Evolutionary conservation across 306 rosid genomes (phyloP), one percentile per base, ranked within the genome.

Genomic region (Boehmeria nivea): DNA sequence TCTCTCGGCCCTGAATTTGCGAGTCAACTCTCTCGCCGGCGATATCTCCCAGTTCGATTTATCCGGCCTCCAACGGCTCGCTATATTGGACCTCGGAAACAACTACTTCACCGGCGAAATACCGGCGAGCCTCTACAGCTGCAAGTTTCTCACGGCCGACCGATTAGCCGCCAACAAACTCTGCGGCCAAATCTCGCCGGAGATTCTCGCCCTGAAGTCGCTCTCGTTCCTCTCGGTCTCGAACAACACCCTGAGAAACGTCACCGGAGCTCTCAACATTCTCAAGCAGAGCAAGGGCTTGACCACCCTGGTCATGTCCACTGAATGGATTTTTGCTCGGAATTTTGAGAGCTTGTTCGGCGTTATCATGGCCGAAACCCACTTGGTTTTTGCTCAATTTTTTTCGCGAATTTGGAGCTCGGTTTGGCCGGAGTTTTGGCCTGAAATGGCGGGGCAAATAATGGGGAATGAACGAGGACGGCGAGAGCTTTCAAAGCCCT

Each of bases 181-280:
- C 8, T 69, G 49, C 59, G 96, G 98, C 5, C 72, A 91, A 77
- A 74, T 91, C 66, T 71, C 70, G 0, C 78, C 76, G 0, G 81
- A 78, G 66, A 73, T 91, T 61, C 72, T 62, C 54, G 66, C 60
- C 17, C 76, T 91, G 28, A 65, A 76, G 68, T 82, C 87, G 9
- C 58, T 91, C 28, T 63, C 96, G 39, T 91, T 84, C 70, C 71
- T 91, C 7, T 76, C 99, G 18, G 42, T 91, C 57, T 91, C 99
- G 12, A 71, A 60, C 54, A 91, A 91, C 71, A 64, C 15, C 9
- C 66, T 91, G 33, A 75, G 57, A 13, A 91, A 91, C 64, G 45
- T 76, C 65, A 61, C 79, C 0, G 86, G 85, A 50, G 93, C 95
- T 20, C 57, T 91, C 22, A 68, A 42, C 55, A 84, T 66, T 70